Conservation (phyloP, 176 grass and related monocot genomes). For the Triticum monococcum region DNA sequence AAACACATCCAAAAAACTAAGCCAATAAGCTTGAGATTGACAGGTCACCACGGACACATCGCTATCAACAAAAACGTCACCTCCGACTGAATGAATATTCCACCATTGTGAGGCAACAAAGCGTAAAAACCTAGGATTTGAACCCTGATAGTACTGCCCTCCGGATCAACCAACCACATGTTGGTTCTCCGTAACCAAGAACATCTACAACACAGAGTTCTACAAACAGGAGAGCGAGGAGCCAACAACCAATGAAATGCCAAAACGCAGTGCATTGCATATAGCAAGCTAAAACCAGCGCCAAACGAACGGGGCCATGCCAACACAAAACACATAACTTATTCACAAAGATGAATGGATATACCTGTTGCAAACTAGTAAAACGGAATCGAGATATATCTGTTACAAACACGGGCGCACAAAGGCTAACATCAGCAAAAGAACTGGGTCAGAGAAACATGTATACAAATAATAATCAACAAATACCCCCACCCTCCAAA, state of each 20-base stretch:
- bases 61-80: no score
- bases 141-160: no score
- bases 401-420: conserved; percentile 1
- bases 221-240: not conserved
- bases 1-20: no score
- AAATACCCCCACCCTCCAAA: conserved; percentile 26
- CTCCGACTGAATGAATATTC: no score
- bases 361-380: conserved; percentile 40
- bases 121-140: no score
- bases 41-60: no score
- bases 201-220: not conserved
- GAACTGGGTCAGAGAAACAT: conserved; percentile 38
- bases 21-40: no score
- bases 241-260: conserved; percentile 5
- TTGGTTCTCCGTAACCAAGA: no score
- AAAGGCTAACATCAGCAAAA: conserved; percentile 31
- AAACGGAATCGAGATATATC: conserved; percentile 29
- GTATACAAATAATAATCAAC: conserved; percentile 41
- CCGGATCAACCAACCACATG: no score
- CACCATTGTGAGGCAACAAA: no score
- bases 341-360: conserved; percentile 36
- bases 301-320: not conserved
- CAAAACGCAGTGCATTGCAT: not conserved
- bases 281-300: not conserved
- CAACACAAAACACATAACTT: conserved; percentile 24